Conservation (phyloP, 2,329 filamentous ascomycete species). For the Cucurbitaria berberidis region DNA sequence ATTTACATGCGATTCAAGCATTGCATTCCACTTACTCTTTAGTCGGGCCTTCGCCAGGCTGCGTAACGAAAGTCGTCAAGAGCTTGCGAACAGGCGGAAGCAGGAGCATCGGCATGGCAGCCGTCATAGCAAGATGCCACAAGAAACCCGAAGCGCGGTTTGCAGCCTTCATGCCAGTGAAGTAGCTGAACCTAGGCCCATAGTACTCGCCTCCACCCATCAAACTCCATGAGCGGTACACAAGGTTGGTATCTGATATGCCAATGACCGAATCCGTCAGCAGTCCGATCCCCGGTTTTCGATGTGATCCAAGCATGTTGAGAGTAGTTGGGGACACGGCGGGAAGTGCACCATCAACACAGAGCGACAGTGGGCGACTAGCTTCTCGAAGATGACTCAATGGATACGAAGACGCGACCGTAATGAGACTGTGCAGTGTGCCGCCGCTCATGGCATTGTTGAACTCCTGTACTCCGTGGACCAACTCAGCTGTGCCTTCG, state of each 20-base stretch:
- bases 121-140: not conserved
- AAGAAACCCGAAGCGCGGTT: not conserved
- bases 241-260: not conserved
- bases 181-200: not conserved
- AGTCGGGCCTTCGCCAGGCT: not conserved
- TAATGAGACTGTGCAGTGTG: not conserved
- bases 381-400: not conserved
- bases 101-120: not conserved
- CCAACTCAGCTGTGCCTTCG: not conserved
- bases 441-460: not conserved
- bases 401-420: not conserved
- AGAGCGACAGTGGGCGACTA: not conserved
- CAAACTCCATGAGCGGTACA: not conserved
- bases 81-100: not conserved
- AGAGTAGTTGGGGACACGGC: not conserved
- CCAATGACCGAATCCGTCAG: not conserved
- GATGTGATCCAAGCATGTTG: not conserved
- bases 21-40: no score
- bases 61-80: not conserved
- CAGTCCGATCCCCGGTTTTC: not conserved
- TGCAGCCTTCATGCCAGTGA: not conserved
- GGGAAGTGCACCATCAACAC: not conserved
- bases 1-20: no score
- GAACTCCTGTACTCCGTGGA: not conserved
- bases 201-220: not conserved